phyloP scores from a whole-genome alignment of 768 basidiomycete species.

The Chalciporus chontae region DNA sequence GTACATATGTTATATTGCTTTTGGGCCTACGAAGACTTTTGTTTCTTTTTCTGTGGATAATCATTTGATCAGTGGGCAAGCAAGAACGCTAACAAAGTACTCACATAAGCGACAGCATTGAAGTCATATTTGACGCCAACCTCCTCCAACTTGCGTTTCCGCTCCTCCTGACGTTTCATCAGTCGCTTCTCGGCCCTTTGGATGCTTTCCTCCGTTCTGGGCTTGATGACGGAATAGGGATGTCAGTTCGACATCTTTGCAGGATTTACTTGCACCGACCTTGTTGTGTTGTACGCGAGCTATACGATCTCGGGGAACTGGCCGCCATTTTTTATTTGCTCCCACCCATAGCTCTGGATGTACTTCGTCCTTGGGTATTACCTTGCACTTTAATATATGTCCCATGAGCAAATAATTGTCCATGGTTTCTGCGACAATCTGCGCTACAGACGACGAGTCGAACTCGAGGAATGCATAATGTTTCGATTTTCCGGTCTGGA shows the following conservation, averaged over 20 bases:
- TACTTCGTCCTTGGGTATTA: conserved; percentile 85
- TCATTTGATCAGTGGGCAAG: neutral
- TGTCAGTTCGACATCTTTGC: conserved; percentile 4
- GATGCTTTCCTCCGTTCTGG: conserved; percentile 70
- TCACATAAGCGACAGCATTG: conserved; percentile 75
- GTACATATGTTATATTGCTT: neutral
- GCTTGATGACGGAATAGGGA: conserved; percentile 35
- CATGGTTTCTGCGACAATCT: conserved; percentile 98
- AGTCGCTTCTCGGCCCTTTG: conserved; percentile 62
- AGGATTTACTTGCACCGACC: conserved; percentile 37
- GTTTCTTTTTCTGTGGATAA: conserved; percentile 34
- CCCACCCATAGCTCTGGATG: conserved; percentile 96
- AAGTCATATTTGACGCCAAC: conserved; percentile 88
- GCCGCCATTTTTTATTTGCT: conserved; percentile 89
- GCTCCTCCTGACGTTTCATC: conserved; percentile 69
- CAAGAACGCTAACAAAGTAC: conserved; percentile 28
- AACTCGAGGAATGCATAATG: conserved; percentile 98
- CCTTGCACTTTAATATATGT: conserved; percentile 87
- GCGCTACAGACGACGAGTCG: conserved; percentile 79
- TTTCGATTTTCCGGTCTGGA: conserved; percentile 89
- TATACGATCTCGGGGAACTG: conserved; percentile 69
- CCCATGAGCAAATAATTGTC: conserved; percentile 96
- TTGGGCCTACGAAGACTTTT: conserved; percentile 22
- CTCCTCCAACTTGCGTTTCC: conserved; percentile 75
- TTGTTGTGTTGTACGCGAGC: conserved; percentile 78